phyloP scores from a whole-genome alignment of 1,284 basidiomycete species.

The Coniferiporia weirii region DNA sequence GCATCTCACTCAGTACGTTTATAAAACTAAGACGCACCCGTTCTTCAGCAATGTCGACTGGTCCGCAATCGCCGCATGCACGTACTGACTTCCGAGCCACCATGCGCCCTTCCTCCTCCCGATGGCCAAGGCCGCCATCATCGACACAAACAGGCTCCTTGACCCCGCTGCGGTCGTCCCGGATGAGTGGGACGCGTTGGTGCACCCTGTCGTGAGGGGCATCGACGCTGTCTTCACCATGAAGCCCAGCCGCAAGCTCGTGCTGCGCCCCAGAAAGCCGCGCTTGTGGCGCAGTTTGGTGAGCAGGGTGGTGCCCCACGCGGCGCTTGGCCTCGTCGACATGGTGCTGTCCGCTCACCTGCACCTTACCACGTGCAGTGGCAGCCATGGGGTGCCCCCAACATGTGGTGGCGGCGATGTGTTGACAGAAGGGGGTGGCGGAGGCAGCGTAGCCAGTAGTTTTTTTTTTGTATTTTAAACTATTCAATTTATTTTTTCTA shows the following conservation, averaged over 20 bases:
- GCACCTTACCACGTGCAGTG: not conserved
- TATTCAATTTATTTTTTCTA: too few relatives aligned
- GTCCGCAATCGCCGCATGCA: not conserved
- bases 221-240: not conserved
- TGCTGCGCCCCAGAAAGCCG: not conserved
- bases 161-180: not conserved
- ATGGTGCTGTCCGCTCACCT: not conserved
- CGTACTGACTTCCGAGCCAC: not conserved
- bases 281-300: not conserved
- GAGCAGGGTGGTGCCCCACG: not conserved
- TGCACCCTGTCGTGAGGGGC: too few relatives aligned
- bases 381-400: too few relatives aligned
- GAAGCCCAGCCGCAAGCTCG: not conserved
- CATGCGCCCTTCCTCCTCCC: not conserved
- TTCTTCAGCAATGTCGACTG: too few relatives aligned
- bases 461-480: too few relatives aligned
- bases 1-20: too few relatives aligned
- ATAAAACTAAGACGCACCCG: too few relatives aligned
- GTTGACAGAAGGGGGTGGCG: too few relatives aligned
- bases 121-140: not conserved
- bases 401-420: too few relatives aligned
- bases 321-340: not conserved
- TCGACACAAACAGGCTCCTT: not conserved
- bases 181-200: not conserved
- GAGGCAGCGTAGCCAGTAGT: too few relatives aligned